Conservation (phyloP, 257 asterid genomes). For the Nicotiana undulata region DNA sequence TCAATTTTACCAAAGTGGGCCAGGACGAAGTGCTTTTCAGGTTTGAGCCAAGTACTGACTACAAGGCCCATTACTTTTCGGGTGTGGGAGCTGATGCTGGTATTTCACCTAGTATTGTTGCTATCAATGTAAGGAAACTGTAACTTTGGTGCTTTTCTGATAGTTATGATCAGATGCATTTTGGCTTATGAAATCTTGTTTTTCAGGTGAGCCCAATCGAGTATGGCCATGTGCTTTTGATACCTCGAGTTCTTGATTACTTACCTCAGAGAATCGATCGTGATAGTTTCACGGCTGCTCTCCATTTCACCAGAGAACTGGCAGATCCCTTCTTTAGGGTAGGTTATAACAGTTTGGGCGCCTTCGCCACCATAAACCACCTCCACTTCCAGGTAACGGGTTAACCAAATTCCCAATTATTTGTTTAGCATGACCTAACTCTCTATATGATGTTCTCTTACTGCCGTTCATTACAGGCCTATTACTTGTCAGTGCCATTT, state of each 20-base stretch:
- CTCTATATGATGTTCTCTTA: not conserved
- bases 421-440: not conserved
- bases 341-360: conserved; percentile 77
- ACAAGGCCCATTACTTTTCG: conserved; percentile 22
- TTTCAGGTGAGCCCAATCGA: conserved; percentile 83
- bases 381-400: conserved; percentile 71
- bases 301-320: conserved; percentile 47
- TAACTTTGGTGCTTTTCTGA: not conserved
- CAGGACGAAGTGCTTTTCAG: conserved; percentile 75
- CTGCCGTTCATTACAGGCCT: conserved; percentile 36
- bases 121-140: conserved; percentile 50
- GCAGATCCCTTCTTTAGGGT: conserved; percentile 58
- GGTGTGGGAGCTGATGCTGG: conserved; percentile 19
- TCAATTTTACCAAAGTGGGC: conserved; percentile 63
- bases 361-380: conserved; percentile 79
- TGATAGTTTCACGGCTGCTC: conserved; percentile 50
- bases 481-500: conserved; percentile 53
- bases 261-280: conserved; percentile 51
- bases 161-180: not conserved
- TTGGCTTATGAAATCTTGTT: conserved; percentile 8
- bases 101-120: conserved; percentile 48
- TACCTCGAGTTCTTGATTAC: conserved; percentile 59
- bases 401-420: not conserved
- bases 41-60: conserved; percentile 46
- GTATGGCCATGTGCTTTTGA: conserved; percentile 74